Evolutionary conservation across 2,329 filamentous ascomycete genomes (phyloP).

Genomic region (Colletotrichum sp.): DNA sequence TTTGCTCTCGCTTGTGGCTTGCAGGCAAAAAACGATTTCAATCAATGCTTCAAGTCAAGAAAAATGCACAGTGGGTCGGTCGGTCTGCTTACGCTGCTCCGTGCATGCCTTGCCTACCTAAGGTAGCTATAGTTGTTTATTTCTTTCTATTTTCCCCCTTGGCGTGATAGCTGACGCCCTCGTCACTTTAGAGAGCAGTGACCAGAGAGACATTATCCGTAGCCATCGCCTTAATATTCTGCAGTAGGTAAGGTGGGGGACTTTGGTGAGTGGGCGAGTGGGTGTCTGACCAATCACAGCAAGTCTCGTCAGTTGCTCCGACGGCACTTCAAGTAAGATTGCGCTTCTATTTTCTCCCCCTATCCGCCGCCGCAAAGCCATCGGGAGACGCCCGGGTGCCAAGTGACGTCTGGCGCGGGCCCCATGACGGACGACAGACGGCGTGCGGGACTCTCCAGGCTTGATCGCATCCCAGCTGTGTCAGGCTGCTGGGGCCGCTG

Average conservation of each 20-base stretch:
- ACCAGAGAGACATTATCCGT: neutral
- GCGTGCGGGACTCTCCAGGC: neutral
- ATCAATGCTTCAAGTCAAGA: neutral
- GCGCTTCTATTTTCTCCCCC: conserved; percentile 3
- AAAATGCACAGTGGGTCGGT: neutral
- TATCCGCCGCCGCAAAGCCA: neutral
- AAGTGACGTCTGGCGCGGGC: conserved; percentile 2
- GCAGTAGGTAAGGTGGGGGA: neutral
- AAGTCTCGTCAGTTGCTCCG: neutral
- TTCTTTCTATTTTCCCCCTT: neutral
- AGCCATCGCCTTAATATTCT: neutral
- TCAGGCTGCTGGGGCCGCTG: conserved; percentile 8
- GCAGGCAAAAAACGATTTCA: neutral
- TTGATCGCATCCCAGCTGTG: conserved; percentile 1
- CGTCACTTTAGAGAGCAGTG: neutral
- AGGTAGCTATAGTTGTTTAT: neutral
- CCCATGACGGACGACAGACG: neutral
- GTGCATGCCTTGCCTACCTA: neutral
- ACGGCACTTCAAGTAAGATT: neutral
- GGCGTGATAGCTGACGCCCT: neutral
- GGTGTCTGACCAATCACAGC: neutral
- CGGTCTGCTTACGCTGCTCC: neutral
- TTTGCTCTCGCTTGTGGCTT: neutral
- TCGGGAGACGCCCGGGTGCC: neutral
- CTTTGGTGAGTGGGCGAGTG: neutral